Evolutionary conservation across 306 rosid genomes (phyloP).

Genomic region (Luffa aegyptiaca): DNA sequence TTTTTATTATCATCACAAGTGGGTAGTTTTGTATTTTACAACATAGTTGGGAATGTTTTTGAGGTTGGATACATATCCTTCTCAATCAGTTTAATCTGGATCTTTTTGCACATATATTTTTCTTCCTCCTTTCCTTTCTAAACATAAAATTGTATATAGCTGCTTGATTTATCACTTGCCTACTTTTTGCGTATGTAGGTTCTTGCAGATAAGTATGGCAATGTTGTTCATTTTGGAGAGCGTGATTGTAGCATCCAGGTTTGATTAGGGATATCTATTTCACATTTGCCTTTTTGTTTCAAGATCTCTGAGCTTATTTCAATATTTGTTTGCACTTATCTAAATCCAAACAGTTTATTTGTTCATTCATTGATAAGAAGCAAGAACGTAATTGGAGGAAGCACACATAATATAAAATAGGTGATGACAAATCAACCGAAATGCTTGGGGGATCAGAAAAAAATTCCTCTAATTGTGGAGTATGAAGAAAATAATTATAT

Average conservation of each 20-base stretch:
- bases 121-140: neutral
- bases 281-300: neutral
- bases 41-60: neutral
- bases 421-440: neutral
- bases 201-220: slow-evolving; percentile 87
- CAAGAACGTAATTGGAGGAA: neutral
- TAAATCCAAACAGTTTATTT: neutral
- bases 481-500: neutral
- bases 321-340: neutral
- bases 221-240: slow-evolving; percentile 97
- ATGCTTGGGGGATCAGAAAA: neutral
- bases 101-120: neutral
- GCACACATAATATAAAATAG: neutral
- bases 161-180: slow-evolving; percentile 10
- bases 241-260: slow-evolving; percentile 99
- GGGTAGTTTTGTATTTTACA: neutral
- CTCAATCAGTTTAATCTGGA: neutral
- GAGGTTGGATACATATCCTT: neutral
- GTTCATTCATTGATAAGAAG: neutral
- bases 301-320: neutral
- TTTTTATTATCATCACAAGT: neutral
- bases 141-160: neutral
- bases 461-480: neutral
- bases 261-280: slow-evolving; percentile 7
- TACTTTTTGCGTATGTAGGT: slow-evolving; percentile 44